Evolutionary conservation across 1,139 yeast species (phyloP).

Genomic region (Meyerozyma smithsonii): DNA sequence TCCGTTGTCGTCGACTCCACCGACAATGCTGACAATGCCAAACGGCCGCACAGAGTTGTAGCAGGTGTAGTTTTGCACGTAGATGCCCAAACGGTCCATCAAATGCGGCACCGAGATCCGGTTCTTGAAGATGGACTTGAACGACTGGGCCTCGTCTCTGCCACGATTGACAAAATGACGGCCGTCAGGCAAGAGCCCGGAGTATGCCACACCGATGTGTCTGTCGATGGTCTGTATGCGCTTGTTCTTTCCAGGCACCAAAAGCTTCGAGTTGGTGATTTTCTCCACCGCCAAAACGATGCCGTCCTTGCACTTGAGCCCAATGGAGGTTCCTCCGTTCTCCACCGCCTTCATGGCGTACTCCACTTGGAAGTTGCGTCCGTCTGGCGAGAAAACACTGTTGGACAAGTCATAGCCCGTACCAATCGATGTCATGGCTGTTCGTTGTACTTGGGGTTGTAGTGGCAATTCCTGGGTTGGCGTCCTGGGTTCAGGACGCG

Average conservation of each 20-base stretch:
- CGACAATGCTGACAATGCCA: slow-evolving; percentile 88
- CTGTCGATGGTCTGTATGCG: slow-evolving; percentile 90
- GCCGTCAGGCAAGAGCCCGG: slow-evolving; percentile 95
- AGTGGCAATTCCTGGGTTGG: not conserved
- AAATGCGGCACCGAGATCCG: slow-evolving; percentile 78
- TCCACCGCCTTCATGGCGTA: slow-evolving; percentile 98
- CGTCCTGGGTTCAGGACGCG: not conserved
- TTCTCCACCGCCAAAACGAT: slow-evolving; percentile 96
- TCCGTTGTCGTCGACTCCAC: slow-evolving; percentile 87
- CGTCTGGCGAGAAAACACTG: slow-evolving; percentile 83
- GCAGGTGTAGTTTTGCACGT: slow-evolving; percentile 92
- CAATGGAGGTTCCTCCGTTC: slow-evolving; percentile 93
- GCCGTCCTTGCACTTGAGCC: slow-evolving; percentile 89
- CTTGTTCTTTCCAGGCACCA: slow-evolving; percentile 85
- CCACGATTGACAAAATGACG: slow-evolving; percentile 90
- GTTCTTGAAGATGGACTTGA: slow-evolving; percentile 71
- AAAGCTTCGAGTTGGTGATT: slow-evolving; percentile 75
- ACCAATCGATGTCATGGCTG: slow-evolving; percentile 75
- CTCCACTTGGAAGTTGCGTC: slow-evolving; percentile 97
- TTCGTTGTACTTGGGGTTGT: not conserved
- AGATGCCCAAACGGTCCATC: slow-evolving; percentile 84
- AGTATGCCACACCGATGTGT: slow-evolving; percentile 90
- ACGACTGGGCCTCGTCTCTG: slow-evolving; percentile 83
- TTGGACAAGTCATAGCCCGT: slow-evolving; percentile 96
- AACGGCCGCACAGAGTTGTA: slow-evolving; percentile 97